Percentiles rank a stretch among this genome's conserved stretches.
phyloP scores from a whole-genome alignment of 2,329 filamentous ascomycete species.

The Sarocladium kiliense region DNA sequence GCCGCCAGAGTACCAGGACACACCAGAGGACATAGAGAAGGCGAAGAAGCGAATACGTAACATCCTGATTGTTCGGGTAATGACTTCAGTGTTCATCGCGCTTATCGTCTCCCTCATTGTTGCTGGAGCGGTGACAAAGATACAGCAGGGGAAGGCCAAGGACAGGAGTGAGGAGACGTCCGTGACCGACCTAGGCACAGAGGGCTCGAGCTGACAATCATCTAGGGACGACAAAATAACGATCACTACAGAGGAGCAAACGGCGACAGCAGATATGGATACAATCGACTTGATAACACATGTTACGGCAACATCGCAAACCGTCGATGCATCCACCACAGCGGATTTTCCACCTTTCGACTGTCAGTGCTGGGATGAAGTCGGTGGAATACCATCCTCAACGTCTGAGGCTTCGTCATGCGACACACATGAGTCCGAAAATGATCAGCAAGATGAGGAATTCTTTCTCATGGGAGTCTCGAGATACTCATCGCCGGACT shows the following conservation, averaged over 20 bases:
- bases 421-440: neutral
- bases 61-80: slow-evolving; percentile 5
- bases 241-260: neutral
- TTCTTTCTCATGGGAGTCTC: slow-evolving; percentile 1
- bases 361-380: slow-evolving; percentile 2
- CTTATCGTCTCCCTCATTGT: slow-evolving; percentile 11
- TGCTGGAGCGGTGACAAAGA: slow-evolving; percentile 11
- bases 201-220: neutral
- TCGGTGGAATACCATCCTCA: neutral
- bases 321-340: no score
- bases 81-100: slow-evolving; percentile 10
- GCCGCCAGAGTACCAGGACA: slow-evolving; percentile 11
- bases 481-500: neutral
- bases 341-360: neutral
- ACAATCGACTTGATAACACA: neutral
- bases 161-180: slow-evolving; percentile 3
- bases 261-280: neutral
- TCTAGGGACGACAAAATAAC: neutral
- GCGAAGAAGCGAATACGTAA: slow-evolving; percentile 8
- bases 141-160: slow-evolving; percentile 2
- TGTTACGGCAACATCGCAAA: neutral
- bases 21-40: slow-evolving; percentile 1
- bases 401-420: neutral
- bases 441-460: neutral
- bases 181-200: neutral